phyloP scores from a whole-genome alignment of 2,329 filamentous ascomycete genomes.

The Aureobasidium sp. region DNA sequence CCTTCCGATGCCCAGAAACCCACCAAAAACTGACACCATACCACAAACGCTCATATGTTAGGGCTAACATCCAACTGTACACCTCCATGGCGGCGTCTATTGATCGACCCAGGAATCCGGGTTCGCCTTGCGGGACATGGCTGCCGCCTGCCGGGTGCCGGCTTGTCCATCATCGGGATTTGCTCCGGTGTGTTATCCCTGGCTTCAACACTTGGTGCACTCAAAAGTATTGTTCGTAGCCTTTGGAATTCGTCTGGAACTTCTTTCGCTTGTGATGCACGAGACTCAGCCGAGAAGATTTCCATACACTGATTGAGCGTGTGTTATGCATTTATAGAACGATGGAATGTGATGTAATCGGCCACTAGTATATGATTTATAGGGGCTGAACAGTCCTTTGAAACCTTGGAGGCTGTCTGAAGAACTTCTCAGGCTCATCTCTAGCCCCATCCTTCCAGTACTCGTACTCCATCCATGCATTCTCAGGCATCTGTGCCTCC shows the following conservation, averaged over 20 bases:
- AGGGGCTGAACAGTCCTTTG: constrained; percentile 18
- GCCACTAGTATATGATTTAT: neutral
- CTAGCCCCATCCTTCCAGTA: constrained; percentile 51
- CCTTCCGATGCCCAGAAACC: neutral
- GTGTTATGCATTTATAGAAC: too few relatives aligned
- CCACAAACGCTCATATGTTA: neutral
- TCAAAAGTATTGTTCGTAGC: neutral
- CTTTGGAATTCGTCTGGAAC: neutral
- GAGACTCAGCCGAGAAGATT: too few relatives aligned
- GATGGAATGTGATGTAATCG: neutral
- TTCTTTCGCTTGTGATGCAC: neutral
- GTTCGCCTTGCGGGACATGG: neutral
- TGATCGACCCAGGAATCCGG: neutral
- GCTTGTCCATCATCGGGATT: neutral
- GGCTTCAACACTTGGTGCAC: neutral
- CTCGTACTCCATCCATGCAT: constrained; percentile 58
- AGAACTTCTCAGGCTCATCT: constrained; percentile 28
- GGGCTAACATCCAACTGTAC: neutral
- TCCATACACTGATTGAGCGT: too few relatives aligned
- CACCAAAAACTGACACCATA: neutral
- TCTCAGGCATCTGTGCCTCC: constrained; percentile 57
- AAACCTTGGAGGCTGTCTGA: constrained; percentile 24
- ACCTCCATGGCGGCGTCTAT: neutral
- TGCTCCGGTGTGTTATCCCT: neutral
- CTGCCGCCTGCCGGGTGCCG: neutral